These are phyloP conservation scores for Xanthoconium purpureum DNA, from an alignment of 768 basidiomycete species.

Conservation along the genomic window DNA sequence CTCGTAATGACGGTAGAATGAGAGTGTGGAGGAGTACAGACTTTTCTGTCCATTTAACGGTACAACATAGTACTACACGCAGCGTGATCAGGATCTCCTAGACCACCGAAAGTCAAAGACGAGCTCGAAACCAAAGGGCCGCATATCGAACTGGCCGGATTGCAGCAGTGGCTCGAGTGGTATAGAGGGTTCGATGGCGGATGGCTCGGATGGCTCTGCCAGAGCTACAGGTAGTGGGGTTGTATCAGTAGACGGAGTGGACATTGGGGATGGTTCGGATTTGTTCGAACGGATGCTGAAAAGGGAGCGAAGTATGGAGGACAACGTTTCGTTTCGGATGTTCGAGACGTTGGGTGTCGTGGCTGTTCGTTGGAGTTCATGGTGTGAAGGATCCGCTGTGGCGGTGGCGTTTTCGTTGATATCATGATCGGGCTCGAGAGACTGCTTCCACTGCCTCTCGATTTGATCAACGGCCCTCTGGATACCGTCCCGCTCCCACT, in stretches of 20 bases:
- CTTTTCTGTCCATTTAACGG: conserved; percentile 10
- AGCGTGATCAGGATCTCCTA: conserved; percentile 13
- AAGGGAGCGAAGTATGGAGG: conserved; percentile 24
- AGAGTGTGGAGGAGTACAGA: conserved; percentile 10
- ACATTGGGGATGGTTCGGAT: not conserved
- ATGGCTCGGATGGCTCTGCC: not conserved
- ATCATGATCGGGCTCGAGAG: conserved; percentile 20
- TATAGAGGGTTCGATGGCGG: conserved; percentile 9
- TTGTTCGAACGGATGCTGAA: conserved; percentile 16
- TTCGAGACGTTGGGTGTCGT: not conserved
- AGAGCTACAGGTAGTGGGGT: conserved; percentile 4
- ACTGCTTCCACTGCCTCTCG: conserved; percentile 29
- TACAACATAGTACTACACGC: conserved; percentile 20
- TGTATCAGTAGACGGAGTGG: not conserved
- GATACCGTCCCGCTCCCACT: conserved; percentile 71
- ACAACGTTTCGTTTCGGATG: conserved; percentile 19
- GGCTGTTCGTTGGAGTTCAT: conserved; percentile 15
- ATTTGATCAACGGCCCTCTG: conserved; percentile 40
- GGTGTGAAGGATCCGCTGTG: conserved; percentile 14
- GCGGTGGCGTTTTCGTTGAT: conserved; percentile 31
- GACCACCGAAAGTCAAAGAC: conserved; percentile 77
- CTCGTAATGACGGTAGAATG: not conserved
- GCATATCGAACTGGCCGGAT: conserved; percentile 65
- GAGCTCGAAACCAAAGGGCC: conserved; percentile 67
- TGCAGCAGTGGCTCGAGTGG: conserved; percentile 22